A percentile compares a stretch with the other conserved stretches of the same genome.
These are phyloP conservation scores for Acanthamoeba royreba DNA, from an alignment of 208 protist genomes.

Conservation along the genomic window DNA sequence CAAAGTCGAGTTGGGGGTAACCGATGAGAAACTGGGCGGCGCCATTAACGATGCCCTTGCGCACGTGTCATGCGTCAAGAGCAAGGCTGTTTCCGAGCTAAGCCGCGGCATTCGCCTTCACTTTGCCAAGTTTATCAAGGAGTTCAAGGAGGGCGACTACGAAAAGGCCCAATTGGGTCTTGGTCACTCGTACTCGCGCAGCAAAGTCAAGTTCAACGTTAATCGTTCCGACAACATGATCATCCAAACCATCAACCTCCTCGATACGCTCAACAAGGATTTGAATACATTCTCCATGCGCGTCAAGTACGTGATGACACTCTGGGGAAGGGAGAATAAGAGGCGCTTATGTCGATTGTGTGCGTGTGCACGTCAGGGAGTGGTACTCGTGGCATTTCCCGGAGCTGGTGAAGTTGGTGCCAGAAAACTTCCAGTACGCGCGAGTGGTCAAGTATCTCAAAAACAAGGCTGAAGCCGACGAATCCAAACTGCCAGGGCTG, in stretches of 20 bases:
- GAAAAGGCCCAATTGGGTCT: slow-evolving; percentile 97
- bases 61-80: slow-evolving; percentile 43
- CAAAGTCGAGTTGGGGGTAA: slow-evolving; percentile 91
- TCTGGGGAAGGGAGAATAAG: background rate
- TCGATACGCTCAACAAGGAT: slow-evolving; percentile 99
- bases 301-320: slow-evolving; percentile 79
- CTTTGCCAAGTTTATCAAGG: slow-evolving; percentile 90
- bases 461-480: slow-evolving; percentile 69
- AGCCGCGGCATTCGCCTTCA: slow-evolving; percentile 94
- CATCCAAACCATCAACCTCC: slow-evolving; percentile 96
- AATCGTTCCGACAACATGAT: slow-evolving; percentile 99
- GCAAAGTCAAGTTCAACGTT: slow-evolving; percentile 99
- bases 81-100: slow-evolving; percentile 82
- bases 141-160: slow-evolving; percentile 88
- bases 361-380: slow-evolving; percentile 78
- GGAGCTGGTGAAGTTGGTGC: slow-evolving; percentile 95
- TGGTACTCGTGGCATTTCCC: slow-evolving; percentile 99
- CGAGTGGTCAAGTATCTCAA: slow-evolving; percentile 88
- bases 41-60: slow-evolving; percentile 80
- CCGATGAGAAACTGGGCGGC: slow-evolving; percentile 92
- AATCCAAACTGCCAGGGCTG: slow-evolving; percentile 61
- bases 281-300: slow-evolving; percentile 99
- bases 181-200: slow-evolving; percentile 96
- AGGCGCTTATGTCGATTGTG: background rate
- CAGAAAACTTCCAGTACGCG: slow-evolving; percentile 94